Percentiles rank a stretch among this genome's conserved stretches.
Evolutionary conservation across 805 yeast species (phyloP).

Genomic region (Schwanniomyces occidentalis): DNA sequence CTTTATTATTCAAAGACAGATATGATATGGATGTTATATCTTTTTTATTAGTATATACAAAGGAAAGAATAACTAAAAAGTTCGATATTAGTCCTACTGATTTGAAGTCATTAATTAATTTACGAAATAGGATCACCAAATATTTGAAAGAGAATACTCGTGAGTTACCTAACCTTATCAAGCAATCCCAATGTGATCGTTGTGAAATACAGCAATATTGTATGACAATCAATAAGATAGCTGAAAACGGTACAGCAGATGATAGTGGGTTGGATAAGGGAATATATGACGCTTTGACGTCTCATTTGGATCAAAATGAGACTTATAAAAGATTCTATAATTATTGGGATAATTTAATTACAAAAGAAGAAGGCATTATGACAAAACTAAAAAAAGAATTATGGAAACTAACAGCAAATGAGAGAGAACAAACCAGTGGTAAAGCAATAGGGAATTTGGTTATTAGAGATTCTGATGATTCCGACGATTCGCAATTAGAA

Average conservation of each 20-base stretch:
- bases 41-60: conserved; percentile 74
- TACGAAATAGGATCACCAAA: conserved; percentile 69
- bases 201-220: conserved; percentile 61
- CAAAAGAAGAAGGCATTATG: conserved; percentile 68
- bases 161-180: conserved; percentile 54
- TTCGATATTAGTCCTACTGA: conserved; percentile 57
- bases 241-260: conserved; percentile 58
- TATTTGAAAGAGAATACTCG: conserved; percentile 52
- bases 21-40: conserved; percentile 68
- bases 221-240: conserved; percentile 61
- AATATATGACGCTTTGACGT: conserved; percentile 49
- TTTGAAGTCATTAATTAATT: conserved; percentile 64
- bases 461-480: conserved; percentile 31
- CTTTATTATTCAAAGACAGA: conserved; percentile 74
- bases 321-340: conserved; percentile 56
- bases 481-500: conserved; percentile 19
- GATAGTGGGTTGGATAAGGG: conserved; percentile 53
- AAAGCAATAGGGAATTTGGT: conserved; percentile 54
- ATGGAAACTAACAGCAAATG: conserved; percentile 62
- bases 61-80: conserved; percentile 52
- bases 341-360: conserved; percentile 73
- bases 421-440: conserved; percentile 63
- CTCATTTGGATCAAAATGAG: conserved; percentile 42
- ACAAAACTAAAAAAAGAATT: conserved; percentile 56
- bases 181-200: conserved; percentile 56